Conservation (phyloP, 805 yeast genomes). For the Candida coquimbonensis region DNA sequence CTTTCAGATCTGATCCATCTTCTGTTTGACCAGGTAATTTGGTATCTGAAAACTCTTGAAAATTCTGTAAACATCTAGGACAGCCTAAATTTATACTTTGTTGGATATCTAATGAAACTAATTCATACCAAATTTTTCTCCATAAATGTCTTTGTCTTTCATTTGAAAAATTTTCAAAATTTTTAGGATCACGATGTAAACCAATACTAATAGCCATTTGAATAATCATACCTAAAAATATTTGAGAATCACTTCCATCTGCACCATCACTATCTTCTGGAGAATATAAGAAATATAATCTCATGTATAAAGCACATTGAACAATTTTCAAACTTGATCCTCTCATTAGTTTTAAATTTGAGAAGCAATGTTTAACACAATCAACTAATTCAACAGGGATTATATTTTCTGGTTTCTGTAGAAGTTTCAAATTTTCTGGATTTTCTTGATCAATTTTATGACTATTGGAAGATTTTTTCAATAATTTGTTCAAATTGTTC, state of each 20-base stretch:
- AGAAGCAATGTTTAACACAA: slow-evolving; percentile 38
- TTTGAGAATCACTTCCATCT: slow-evolving; percentile 54
- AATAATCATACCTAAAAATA: slow-evolving; percentile 46
- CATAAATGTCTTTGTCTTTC: slow-evolving; percentile 39
- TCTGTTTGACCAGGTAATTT: slow-evolving; percentile 31
- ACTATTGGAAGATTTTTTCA: slow-evolving; percentile 8
- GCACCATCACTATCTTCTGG: slow-evolving; percentile 55
- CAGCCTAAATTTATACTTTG: slow-evolving; percentile 37
- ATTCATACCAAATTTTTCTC: slow-evolving; percentile 52
- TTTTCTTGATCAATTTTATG: slow-evolving; percentile 18
- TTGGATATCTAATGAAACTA: slow-evolving; percentile 34
- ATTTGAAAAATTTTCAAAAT: slow-evolving; percentile 36
- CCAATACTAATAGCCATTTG: slow-evolving; percentile 68
- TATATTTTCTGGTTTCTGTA: slow-evolving; percentile 35
- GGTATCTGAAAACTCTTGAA: slow-evolving; percentile 36
- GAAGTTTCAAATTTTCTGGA: slow-evolving; percentile 9
- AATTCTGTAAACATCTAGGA: slow-evolving; percentile 31
- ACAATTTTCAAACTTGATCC: slow-evolving; percentile 43
- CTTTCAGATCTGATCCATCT: slow-evolving; percentile 15
- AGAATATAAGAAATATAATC: slow-evolving; percentile 46
- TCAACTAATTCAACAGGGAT: slow-evolving; percentile 35
- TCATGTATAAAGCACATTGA: slow-evolving; percentile 53
- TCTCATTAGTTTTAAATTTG: slow-evolving; percentile 34
- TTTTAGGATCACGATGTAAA: slow-evolving; percentile 58
- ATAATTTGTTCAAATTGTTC: slow-evolving; percentile 22